Evolutionary conservation across 2,329 filamentous ascomycete species (phyloP), one percentile per base, ranked within the genome.

Genomic region (Calonectria leucothoes): DNA sequence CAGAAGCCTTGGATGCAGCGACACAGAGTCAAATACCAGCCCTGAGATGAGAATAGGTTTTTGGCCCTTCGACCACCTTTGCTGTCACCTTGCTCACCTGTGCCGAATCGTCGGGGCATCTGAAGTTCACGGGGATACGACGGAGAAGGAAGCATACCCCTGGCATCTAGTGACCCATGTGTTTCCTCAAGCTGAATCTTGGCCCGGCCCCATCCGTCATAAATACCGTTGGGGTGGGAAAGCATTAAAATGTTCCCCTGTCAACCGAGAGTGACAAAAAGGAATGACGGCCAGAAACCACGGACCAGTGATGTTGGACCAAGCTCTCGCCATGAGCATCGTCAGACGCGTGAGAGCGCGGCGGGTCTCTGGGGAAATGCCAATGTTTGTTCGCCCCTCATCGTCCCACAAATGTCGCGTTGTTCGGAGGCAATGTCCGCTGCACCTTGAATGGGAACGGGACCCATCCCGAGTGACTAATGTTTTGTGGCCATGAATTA

Each of bases 281-380:
- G 15, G 42, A 66, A 69, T 69, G 66, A 69, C 66, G 49, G 42
- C 29, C 33, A 23, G 14, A 57, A 67, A 67, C 49, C 33, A 35
- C 48, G 39, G 65, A 45, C 65, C 65, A 57, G 57, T 64, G 59
- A 25, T 20, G 15, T 33, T 35, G 31, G 23, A 23, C 23, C 65
- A 17, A 55, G 51, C 25, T 29, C 23, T n/a, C 17, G 27, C 31
- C 49, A 51, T 25, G 65, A 55, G 65, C 48, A 6, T 45, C 33
- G 33, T 42, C 48, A 42, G 35, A 57, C 23, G 29, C 48, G 20
- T 33, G 25, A 55, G 12, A 27, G 10, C 65, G 17, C 20, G 35
- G 63, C 27, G 39, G 65, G 37, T 25, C 48, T 35, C 35, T 52
- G 65, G 65, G 65, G 33, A 45, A 42, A 55, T 67, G 25, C 65